Base-by-base conservation (phyloP, 352 stramenopile genomes). In the Pythium myriotylum region DNA sequence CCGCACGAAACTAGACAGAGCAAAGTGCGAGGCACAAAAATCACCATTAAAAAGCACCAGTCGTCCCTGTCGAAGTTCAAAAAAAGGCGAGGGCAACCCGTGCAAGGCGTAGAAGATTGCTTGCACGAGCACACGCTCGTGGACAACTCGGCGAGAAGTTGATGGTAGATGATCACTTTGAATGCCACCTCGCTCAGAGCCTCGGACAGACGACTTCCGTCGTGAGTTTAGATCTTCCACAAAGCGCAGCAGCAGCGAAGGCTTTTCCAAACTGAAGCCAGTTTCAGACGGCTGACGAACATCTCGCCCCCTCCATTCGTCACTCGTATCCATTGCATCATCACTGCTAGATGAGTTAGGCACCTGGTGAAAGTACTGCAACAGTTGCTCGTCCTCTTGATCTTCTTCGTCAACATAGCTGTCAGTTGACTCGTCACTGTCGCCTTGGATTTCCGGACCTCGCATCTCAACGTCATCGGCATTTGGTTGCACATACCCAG, bases 71-170 rank as follows among this genome's bases (percentile, higher is more conserved):
- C 24, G 57, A 39, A 71, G 63, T 19, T 88, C 74, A 65, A 91
- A 88, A 9, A 88, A 53, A 5, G 79, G 51, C 5, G 79, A 84
- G 16, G 76, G 67, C 0, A 87, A 63, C 0, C 82, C 82, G 55
- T 73, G 56, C 16, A 91, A 55, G 16, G 76, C 80, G 55, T 88
- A 73, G n/a, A 91, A 86, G 0, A 82, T 58, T 32, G 83, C 73
- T 27, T 67, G 59, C 4, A 89, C 76, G 12, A 79, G 56, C 14
- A 73, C 73, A 53, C 68, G 42, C 46, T 91, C 82, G 29, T 84
- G 76, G 2, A 91, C 66, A 7, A 89, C 41, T 43, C 57, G 53
- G 23, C 60, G 26, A 24, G 72, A n/a, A n/a, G n/a, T n/a, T n/a
- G n/a, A n/a, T n/a, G n/a, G n/a, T n/a, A n/a, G 54, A 24, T 53